These are phyloP conservation scores for Talaromyces sp. DNA, from an alignment of 2,329 filamentous ascomycete genomes.

Conservation along the genomic window DNA sequence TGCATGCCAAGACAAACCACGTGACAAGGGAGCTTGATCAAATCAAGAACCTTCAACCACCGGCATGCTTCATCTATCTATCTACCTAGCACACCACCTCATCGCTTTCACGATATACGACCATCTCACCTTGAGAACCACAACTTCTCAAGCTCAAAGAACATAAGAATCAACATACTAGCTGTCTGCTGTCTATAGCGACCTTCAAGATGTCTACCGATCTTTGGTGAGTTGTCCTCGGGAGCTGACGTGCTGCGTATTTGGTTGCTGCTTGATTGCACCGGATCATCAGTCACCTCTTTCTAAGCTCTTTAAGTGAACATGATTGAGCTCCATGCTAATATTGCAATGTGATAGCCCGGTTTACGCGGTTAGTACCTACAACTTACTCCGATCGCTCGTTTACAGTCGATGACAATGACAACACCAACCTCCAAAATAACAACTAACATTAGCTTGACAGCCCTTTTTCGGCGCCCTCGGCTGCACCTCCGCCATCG, in stretches of 20 bases:
- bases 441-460: constrained; percentile 25
- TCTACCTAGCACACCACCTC: constrained; percentile 6
- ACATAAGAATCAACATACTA: not conserved
- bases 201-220: constrained; percentile 67
- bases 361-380: constrained; percentile 91
- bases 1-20: constrained; percentile 27
- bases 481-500: constrained; percentile 91
- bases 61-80: constrained; percentile 9
- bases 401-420: not conserved
- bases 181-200: constrained; percentile 19
- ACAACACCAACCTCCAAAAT: no score
- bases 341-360: constrained; percentile 58
- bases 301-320: no score
- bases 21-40: constrained; percentile 26
- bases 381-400: not conserved
- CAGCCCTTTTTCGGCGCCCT: constrained; percentile 95
- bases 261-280: not conserved
- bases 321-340: no score
- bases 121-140: constrained; percentile 18
- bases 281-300: not conserved
- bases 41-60: constrained; percentile 14
- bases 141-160: not conserved
- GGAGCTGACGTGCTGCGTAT: not conserved
- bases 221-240: constrained; percentile 67
- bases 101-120: not conserved